Evolutionary conservation across 2,329 filamentous ascomycete genomes (phyloP).

Genomic region (Sclerotiophoma versabilis): DNA sequence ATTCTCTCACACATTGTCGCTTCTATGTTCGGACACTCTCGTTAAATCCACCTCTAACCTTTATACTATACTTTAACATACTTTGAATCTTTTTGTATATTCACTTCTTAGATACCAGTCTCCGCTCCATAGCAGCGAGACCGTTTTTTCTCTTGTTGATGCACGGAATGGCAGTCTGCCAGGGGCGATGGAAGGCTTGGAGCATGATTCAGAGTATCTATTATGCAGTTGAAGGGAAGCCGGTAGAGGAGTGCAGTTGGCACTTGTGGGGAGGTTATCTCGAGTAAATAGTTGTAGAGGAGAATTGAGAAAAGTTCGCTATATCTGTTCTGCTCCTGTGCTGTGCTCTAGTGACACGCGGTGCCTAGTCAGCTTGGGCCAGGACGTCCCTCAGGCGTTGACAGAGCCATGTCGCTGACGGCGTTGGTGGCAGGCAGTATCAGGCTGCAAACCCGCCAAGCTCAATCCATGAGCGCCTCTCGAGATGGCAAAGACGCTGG

Average conservation of each 20-base stretch:
- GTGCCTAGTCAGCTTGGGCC: neutral
- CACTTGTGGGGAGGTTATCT: slow-evolving; percentile 41
- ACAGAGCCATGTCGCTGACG: no score
- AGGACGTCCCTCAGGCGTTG: no score
- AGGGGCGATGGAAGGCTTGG: slow-evolving; percentile 24
- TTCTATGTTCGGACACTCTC: slow-evolving; percentile 46
- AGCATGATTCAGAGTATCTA: slow-evolving; percentile 30
- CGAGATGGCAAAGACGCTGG: no score
- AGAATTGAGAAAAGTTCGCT: slow-evolving; percentile 39
- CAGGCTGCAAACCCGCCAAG: no score
- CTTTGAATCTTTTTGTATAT: slow-evolving; percentile 35
- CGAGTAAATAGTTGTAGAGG: slow-evolving; percentile 41
- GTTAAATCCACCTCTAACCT: slow-evolving; percentile 38
- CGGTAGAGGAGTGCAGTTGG: slow-evolving; percentile 16
- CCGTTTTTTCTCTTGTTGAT: slow-evolving; percentile 43
- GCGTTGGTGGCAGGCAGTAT: no score
- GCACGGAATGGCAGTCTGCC: slow-evolving; percentile 20
- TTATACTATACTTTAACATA: slow-evolving; percentile 42
- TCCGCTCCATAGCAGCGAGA: slow-evolving; percentile 41
- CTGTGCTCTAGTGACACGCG: neutral
- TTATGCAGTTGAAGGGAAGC: slow-evolving; percentile 29
- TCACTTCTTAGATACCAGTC: slow-evolving; percentile 54
- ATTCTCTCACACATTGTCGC: slow-evolving; percentile 22
- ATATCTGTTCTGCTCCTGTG: neutral
- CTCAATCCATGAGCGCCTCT: no score